Evolutionary conservation across 1,139 yeast genomes (phyloP), one percentile per base, ranked within the genome.

Genomic region (Magnusiomyces suaveolens): DNA sequence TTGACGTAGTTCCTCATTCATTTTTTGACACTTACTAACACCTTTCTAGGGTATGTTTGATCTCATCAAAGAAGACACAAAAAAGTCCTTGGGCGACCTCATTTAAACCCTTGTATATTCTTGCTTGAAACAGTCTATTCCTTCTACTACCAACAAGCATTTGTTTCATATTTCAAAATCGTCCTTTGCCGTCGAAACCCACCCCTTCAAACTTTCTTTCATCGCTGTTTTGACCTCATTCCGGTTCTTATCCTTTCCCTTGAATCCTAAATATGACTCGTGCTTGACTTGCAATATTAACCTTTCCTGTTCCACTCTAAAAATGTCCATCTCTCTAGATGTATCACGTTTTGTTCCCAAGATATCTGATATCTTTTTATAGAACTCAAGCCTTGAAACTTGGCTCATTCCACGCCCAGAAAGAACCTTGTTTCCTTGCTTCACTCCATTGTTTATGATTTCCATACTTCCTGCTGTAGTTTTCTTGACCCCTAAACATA

Each of bases 11-110:
- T n/a, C n/a, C n/a, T n/a, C n/a, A n/a, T n/a, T 12, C 3, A n/a
- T 12, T n/a, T 12, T 23, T 23, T 14, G 33, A 12, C 16, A 23
- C 12, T 33, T 10, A 16, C 20, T 20, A 41, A n/a, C 52, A 63
- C 12, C 36, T 8, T 29, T 29, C 12, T 29, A 29, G 59, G 97
- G 97, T 0, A 90, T 92, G 97, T 74, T 87, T 59, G 83, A 84
- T 47, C 77, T 90, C 67, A 90, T 92, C 64, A 83, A 84, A 65
- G 79, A 79, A 62, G 98, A 92, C 66, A 83, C 95, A 6, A 68
- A 67, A 33, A 66, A 65, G 58, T 60, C 69, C 3, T 59, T 70
- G 25, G 73, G 69, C 29, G 72, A 66, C 51, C 52, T 69, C 54
- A 56, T 68, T 20, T 67, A 60, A 53, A 33, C 25, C 10, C 18